Evolutionary conservation across 2,329 filamentous ascomycete species (phyloP), one percentile per base, ranked within the genome.

Genomic region (Incumbomyces lentus): DNA sequence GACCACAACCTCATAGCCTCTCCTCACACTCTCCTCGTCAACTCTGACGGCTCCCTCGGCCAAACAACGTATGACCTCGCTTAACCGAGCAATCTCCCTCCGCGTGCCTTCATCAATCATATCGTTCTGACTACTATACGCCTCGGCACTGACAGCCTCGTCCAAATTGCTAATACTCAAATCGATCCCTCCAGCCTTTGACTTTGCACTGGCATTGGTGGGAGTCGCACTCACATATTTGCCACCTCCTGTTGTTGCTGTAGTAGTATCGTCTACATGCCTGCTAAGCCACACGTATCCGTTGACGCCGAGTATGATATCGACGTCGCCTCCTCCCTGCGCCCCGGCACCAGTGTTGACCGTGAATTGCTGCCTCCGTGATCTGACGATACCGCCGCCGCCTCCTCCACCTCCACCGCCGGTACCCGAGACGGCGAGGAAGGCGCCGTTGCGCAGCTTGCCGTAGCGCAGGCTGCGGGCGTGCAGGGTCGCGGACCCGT

Each of bases 91-190:
- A 65, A 98, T 95, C 71, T 96, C 92, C 52, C 82, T 78, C 71
- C 92, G 80, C 13, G 87, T 90, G 41, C 79, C 78, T 2, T 79
- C 69, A 17, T 78, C 71, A 52, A 98, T 88, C 47, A 79, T 75
- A 62, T 96, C 90, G 62, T 98, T 98, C 69, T 95, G 88, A 62
- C 86, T 93, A 46, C 86, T 92, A 67, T 98, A 98, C 57, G 95
- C 87, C 45, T 82, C 85, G 58, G 81, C 80, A 52, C 81, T 88
- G 16, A 92, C 84, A 56, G 73, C 81, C 68, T 98, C 92, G 64
- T 96, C 92, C 63, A 95, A 76, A 54, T 85, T 78, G 44, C 87
- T 94, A 59, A 95, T 86, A 2, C 75, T 74, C n/a, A 45, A 29
- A 45, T 45, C 42, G 8, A 70, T 79, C 61, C 54, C 54, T 10